Evolutionary conservation across 108 stramenopile species (phyloP), one percentile per base, ranked within the genome.

Genomic region (Pseudonitzschia pungens): DNA sequence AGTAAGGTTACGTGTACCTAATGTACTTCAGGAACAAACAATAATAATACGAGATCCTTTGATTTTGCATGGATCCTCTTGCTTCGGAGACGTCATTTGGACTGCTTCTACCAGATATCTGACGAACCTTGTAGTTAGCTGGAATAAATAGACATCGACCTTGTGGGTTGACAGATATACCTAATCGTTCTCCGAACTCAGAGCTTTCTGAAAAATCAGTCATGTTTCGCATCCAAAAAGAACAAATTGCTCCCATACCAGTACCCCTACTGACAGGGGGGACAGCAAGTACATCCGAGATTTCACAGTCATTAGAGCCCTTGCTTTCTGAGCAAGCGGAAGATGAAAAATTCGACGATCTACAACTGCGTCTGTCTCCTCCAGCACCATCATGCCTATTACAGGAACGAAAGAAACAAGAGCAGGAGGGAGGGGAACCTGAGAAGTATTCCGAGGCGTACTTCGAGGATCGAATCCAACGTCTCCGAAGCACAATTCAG

Each of bases 381-480:
- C 18, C 45, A 48, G 18, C 18, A 36, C 36, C 36, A 6, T 36
- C 36, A 6, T 36, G 36, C 36, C 36, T 36, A 36, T 2, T 2
- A 6, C 4, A 36, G 6, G 36, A 36, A 36, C 36, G 36, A 36
- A 6, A 6, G 36, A 36, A 36, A 36, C 36, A 36, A 36, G 36
- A 36, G 36, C 36, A 36, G 6, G 36, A 36, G 6, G 36, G 36
- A 36, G 36, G 6, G 45, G 18, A 48, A 55, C 54, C 54, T 4
- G 45, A 67, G 28, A 77, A 77, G 50, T 77, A 74, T 42, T 44
- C 78, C 12, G 43, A 71, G 41, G 73, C 69, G n/a, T 69, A 43
- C 36, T 79, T 79, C 48, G 29, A 48, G 36, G 32, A 74, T 20
- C 68, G 73, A 5, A 79, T 73, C 63, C 44, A 53, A 33, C 9